phyloP scores from a whole-genome alignment of 2,329 filamentous ascomycete species.

The Exophiala sp. region DNA sequence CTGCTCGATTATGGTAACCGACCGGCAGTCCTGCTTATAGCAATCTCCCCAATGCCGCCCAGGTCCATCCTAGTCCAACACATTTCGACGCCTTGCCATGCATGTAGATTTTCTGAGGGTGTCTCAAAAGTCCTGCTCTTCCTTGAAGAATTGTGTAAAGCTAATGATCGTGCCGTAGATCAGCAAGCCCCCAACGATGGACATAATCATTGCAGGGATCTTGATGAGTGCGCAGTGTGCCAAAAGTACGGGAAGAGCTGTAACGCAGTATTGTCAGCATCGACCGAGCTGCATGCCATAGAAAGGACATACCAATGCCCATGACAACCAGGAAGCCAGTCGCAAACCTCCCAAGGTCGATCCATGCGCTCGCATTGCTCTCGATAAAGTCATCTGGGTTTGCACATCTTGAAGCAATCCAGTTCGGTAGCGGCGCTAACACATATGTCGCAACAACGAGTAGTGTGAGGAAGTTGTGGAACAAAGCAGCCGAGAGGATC shows the following conservation, averaged over 20 bases:
- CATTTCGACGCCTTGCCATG: conserved; percentile 7
- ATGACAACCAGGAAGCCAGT: conserved; percentile 96
- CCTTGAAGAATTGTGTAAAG: conserved; percentile 97
- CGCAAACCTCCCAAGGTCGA: conserved; percentile 89
- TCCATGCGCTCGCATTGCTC: conserved; percentile 72
- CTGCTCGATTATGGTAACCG: too few species aligned
- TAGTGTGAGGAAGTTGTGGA: conserved; percentile 89
- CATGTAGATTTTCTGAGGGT: conserved; percentile 6
- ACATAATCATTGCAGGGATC: conserved; percentile 89
- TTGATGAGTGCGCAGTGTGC: conserved; percentile 83
- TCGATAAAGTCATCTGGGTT: conserved; percentile 97
- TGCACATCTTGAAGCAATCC: conserved; percentile 83
- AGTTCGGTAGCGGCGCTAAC: conserved; percentile 90
- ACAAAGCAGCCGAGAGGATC: conserved; percentile 94
- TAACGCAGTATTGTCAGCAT: conserved; percentile 12
- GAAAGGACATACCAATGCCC: conserved; percentile 75
- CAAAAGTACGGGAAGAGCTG: conserved; percentile 82
- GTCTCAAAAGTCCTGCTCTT: conserved; percentile 84
- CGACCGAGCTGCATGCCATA: not conserved
- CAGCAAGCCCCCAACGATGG: conserved; percentile 81
- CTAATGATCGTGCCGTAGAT: conserved; percentile 99
- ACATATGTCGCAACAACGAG: conserved; percentile 96
- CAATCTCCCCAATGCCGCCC: conserved; percentile 3
- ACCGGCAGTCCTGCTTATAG: too few species aligned
- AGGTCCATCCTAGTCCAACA: conserved; percentile 7